Evolutionary conservation across 371 early-diverging fungal genomes (phyloP), one percentile per base, ranked within the genome.

Genomic region (Mucor circinelloides): DNA sequence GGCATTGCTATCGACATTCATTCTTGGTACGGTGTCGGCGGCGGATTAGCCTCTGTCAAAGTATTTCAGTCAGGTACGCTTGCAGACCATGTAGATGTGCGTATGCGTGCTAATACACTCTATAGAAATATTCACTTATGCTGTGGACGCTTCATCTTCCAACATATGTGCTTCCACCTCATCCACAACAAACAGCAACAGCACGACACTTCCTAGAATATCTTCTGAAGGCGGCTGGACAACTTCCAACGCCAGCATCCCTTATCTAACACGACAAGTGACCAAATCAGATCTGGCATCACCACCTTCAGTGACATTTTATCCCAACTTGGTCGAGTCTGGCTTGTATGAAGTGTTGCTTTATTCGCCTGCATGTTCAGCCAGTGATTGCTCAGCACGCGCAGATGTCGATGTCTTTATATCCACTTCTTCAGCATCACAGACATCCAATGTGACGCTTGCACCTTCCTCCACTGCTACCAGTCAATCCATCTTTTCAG

Each of bases 1-100:
- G 91, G 88, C n/a, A 70, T 89, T 23, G 85, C 82, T 28, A 79
- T 94, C 54, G 83, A 88, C 54, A 77, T 94, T 40, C 69, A 76
- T 12, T 87, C 89, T 9, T 94, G 88, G 90, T 91, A 92, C 59
- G 94, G 94, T 6, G 66, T 63, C 7, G 89, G 94, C 32, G 93
- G 89, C 55, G 94, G 94, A 5, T 78, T 94, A 31, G 81, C 85
- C 44, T 82, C 84, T 46, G 77, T 94, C 34, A 84, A 90, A 67
- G 74, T 92, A 4, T 94, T 84, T 63, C 92, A 92, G 64, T 79
- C 85, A 50, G 91, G 80, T 81, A 78, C 67, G 36, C 23, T n/a
- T 23, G 34, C 34, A 4, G 9, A 4, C 7, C 7, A 2, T 8
- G 8, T 34, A n/a, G n/a, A n/a, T 38, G 28, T 19, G 28, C n/a